Conservation (phyloP, 1,139 yeast species). For the Pneumocystis carinii region DNA sequence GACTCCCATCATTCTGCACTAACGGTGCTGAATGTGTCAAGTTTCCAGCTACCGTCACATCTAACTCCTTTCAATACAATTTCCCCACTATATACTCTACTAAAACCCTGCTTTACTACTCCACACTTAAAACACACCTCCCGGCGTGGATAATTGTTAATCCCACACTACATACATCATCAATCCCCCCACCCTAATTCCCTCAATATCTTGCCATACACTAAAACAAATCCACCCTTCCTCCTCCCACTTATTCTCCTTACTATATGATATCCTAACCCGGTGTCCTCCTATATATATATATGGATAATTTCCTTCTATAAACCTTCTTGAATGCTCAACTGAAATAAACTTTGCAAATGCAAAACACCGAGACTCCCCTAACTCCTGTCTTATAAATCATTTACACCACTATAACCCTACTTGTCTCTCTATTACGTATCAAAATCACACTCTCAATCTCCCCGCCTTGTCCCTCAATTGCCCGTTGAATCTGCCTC, state of each 20-base stretch:
- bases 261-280: neutral
- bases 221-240: neutral
- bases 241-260: neutral
- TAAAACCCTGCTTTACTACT: constrained; percentile 6
- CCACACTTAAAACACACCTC: constrained; percentile 10
- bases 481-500: neutral
- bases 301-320: neutral
- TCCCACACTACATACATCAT: neutral
- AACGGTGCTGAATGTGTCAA: constrained; percentile 3
- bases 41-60: constrained; percentile 2
- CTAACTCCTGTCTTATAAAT: neutral
- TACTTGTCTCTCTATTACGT: neutral
- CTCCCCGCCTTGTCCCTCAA: neutral
- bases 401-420: neutral
- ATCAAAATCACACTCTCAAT: neutral
- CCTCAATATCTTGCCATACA: neutral
- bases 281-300: neutral
- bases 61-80: neutral
- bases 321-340: neutral
- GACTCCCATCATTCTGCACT: constrained; percentile 5
- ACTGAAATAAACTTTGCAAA: neutral
- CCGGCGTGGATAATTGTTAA: constrained; percentile 12
- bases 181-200: neutral
- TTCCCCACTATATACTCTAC: neutral
- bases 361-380: neutral